Base-by-base conservation (phyloP, 257 asterid genomes). In the Cinchona pubescens region DNA sequence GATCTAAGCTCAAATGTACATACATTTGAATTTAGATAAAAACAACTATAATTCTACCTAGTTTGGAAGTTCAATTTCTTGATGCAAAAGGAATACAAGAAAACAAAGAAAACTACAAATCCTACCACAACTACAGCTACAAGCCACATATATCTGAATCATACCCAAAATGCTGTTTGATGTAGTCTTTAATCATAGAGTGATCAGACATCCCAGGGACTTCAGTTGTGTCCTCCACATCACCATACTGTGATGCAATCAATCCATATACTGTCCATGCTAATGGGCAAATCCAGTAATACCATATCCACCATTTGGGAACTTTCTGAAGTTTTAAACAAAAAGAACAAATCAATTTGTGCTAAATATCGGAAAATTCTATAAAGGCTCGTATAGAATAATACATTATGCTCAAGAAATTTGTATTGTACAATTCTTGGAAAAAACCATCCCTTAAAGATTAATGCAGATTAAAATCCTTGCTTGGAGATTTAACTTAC, bases 261-360 rank as follows among this genome's bases (percentile, higher is more conserved):
- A 87, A 60, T 40, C 98, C 98, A 27, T 93, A 93, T 1, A 93
- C 96, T 4, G 97, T 91, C 98, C 98, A 93, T 7, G 97, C 97
- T 76, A 90, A 89, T 0, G 97, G 98, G 74, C 97, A 93, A 60
- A 93, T 79, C 96, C 96, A 93, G 83, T 91, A 91, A 76, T 93
- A 93, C 98, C 98, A 93, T 67, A 89, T 48, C 96, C 97, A 91
- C 98, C 98, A 93, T 79, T 84, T 90, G 4, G 98, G 96, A 75
- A 93, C 90, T 82, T 81, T 82, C 98, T 93, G 90, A 77, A 80
- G 21, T 45, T 37, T 49, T 43, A 37, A 73, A 32, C 63, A 61
- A 66, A 3, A 64, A 38, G 30, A 77, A 69, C 5, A 15, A 48
- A 48, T 48, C 79, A 89, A 91, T 53, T 83, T 86, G 96, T 91